Conservation (phyloP, 495 filamentous ascomycete genomes). For the Penicillium daleae region DNA sequence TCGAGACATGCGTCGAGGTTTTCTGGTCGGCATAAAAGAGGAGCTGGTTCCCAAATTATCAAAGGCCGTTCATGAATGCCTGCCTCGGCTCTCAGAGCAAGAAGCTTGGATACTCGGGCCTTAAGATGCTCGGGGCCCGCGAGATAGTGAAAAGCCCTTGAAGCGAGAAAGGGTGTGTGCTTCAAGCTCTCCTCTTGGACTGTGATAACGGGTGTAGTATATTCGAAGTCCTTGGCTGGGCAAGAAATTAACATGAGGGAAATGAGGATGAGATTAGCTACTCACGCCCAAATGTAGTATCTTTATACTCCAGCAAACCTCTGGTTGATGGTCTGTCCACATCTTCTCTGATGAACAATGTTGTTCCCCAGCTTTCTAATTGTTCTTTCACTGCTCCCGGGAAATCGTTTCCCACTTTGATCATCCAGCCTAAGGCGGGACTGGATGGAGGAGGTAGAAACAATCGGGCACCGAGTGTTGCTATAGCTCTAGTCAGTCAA, state of each 20-base stretch:
- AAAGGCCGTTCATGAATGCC: constrained; percentile 27
- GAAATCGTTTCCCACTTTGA: constrained; percentile 83
- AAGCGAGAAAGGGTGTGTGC: constrained; percentile 13
- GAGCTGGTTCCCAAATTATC: constrained; percentile 45
- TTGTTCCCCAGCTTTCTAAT: constrained; percentile 67
- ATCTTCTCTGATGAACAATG: constrained; percentile 71
- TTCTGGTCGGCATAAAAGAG: constrained; percentile 30
- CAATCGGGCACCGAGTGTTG: constrained; percentile 40
- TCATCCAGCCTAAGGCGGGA: constrained; percentile 72
- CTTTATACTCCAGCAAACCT: constrained; percentile 36
- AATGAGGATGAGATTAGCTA: background rate
- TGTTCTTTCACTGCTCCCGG: constrained; percentile 56
- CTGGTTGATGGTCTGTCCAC: constrained; percentile 59
- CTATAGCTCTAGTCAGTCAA: constrained; percentile 20
- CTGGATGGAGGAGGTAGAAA: constrained; percentile 26
- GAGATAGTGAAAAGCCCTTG: constrained; percentile 72
- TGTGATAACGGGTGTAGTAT: constrained; percentile 61
- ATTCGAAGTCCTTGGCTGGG: constrained; percentile 69
- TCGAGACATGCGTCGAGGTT: constrained; percentile 29
- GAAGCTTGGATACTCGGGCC: constrained; percentile 11
- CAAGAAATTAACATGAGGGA: constrained; percentile 25
- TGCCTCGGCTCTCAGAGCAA: constrained; percentile 13
- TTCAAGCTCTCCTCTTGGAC: constrained; percentile 16
- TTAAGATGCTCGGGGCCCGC: constrained; percentile 61
- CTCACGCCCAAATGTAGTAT: constrained; percentile 49